Evolutionary conservation across 345 rosid species (phyloP), one percentile per base, ranked within the genome.

Genomic region (Melaleuca quinquenervia): DNA sequence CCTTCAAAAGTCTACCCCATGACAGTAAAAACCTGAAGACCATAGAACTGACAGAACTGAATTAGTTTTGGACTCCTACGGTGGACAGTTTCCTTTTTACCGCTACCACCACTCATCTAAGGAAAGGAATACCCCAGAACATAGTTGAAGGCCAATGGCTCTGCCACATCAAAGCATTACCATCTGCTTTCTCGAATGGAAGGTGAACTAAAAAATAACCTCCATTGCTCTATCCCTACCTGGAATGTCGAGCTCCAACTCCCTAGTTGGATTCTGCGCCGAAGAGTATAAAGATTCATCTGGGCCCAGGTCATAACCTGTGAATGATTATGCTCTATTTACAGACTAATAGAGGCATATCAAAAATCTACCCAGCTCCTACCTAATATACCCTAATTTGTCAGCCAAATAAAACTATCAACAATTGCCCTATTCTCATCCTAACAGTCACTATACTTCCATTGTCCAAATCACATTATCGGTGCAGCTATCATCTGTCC

Each of bases 171-270:
- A 70, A 36, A 70, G 80, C 80, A 70, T 36, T 70, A 70, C 80
- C 80, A 70, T 70, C 48, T 20, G 58, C 84, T 48, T 56, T 82
- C 84, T 82, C 32, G 53, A 82, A 82, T 82, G 84, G 84, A 82
- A n/a, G 84, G 84, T 52, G 27, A 50, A 50, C 84, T 45, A 82
- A 82, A 82, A 82, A 82, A 82, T 36, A 82, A 82, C 84, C 84
- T 82, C 84, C 84, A 82, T 82, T 82, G 84, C 84, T 82, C 84
- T 82, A 51, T 82, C 21, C 84, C 84, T 82, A 82, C 24, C 55
- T 1, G 84, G 84, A 82, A 82, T 32, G 45, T 82, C 58, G 84
- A 82, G 58, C 84, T 82, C 84, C 84, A 82, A 82, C 84, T 82
- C 58, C 84, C 55, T 18, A n/a, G 84, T 82, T 82, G 84, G 84